Evolutionary conservation across 805 yeast species (phyloP), one percentile per base, ranked within the genome.

Genomic region (Pichia cabralensis): DNA sequence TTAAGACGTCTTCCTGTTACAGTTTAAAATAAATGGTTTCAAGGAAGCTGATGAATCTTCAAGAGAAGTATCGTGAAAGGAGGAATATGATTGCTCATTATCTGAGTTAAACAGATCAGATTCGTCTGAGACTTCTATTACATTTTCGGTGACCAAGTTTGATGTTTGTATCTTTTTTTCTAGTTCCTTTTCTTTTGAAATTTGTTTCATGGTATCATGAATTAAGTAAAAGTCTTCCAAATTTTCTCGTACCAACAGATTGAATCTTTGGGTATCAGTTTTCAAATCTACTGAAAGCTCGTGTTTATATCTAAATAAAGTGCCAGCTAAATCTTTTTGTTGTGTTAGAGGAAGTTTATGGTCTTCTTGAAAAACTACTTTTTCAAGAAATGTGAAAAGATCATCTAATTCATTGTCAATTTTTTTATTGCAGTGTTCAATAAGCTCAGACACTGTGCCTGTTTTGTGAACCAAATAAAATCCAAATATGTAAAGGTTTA

Each of bases 221-320:
- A 53, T 48, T 12, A 48, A 30, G 17, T 45, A 39, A 31, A 55
- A 55, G 22, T 53, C 56, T 12, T 50, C 44, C n/a, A 55, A 26
- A 30, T 53, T 53, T 21, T 53, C 49, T 11, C 34, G 40, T 30
- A 53, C 50, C 6, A 45, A 26, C 4, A 24, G 13, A 37, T 47
- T 50, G 28, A 50, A 48, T 22, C 45, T 47, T 4, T 38, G 26
- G 6, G 50, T 45, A 9, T 47, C 48, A 17, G 36, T 30, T 28
- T 35, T 41, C 35, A 55, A 39, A 19, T 55, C 58, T 1, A 41
- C 22, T 12, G 38, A 36, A 16, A 55, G 29, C 9, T 42, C 47
- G 5, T 38, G 39, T 33, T 45, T 45, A 17, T 50, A 49, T 16
- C 33, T 41, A 7, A 20, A 19, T 1, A 55, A 20, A 5, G 44